These are phyloP conservation scores for Colletotrichum salicis DNA, from an alignment of 2,329 filamentous ascomycete species.

Conservation along the genomic window DNA sequence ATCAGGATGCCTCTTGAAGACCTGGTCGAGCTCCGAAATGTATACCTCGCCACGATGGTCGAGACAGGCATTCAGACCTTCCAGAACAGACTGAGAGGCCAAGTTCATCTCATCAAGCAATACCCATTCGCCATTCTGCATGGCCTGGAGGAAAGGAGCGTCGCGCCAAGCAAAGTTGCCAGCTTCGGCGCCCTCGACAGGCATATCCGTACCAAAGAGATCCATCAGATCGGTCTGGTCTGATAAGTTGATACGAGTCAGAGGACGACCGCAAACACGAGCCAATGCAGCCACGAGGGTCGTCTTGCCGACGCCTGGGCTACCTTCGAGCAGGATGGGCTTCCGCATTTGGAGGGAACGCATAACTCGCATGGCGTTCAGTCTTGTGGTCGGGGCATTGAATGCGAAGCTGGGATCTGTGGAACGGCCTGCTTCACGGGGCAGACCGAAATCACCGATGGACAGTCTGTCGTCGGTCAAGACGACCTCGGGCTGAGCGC, in stretches of 20 bases:
- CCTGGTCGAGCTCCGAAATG: conserved; percentile 92
- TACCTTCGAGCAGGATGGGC: conserved; percentile 93
- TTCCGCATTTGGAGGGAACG: conserved; percentile 89
- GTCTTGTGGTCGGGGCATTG: conserved; percentile 86
- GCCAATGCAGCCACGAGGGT: conserved; percentile 90
- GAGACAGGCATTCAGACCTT: conserved; percentile 94
- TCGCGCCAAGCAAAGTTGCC: conserved; percentile 96
- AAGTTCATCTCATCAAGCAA: conserved; percentile 98
- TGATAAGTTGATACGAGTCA: conserved; percentile 96
- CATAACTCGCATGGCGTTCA: conserved; percentile 90
- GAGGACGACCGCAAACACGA: conserved; percentile 78
- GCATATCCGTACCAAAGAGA: conserved; percentile 95
- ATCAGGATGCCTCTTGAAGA: conserved; percentile 86
- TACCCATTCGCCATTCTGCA: conserved; percentile 98
- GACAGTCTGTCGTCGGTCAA: conserved; percentile 64
- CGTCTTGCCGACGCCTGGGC: conserved; percentile 98
- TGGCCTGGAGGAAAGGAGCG: conserved; percentile 92
- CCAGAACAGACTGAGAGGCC: conserved; percentile 94
- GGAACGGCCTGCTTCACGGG: conserved; percentile 58
- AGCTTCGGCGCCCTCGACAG: conserved; percentile 89
- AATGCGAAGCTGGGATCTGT: conserved; percentile 77
- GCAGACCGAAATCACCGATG: conserved; percentile 80
- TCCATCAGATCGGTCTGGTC: conserved; percentile 99
- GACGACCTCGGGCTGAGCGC: conserved; percentile 67
- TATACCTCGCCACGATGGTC: conserved; percentile 97